These are phyloP conservation scores for Neovahlkampfia damariscottae DNA, from an alignment of 78 protist species.

Conservation along the genomic window DNA sequence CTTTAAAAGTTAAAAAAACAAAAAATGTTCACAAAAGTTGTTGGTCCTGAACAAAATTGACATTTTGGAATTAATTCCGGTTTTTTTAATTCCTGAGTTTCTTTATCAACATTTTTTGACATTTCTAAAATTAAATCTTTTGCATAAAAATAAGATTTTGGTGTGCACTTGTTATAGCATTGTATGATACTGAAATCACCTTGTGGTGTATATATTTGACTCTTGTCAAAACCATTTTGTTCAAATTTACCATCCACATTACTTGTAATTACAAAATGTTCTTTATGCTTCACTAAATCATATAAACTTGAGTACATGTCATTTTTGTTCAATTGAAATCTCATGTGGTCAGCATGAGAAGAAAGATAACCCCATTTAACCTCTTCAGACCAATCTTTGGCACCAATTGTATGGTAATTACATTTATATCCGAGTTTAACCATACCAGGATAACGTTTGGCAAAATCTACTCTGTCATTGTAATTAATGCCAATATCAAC, in stretches of 20 bases:
- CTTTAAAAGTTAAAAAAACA: conserved; percentile 16
- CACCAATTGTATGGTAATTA: conserved; percentile 25
- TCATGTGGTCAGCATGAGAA: conserved; percentile 1
- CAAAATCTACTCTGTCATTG: conserved; percentile 4
- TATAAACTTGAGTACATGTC: background rate
- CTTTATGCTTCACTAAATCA: background rate
- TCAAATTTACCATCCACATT: conserved; percentile 35
- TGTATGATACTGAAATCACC: conserved; percentile 16
- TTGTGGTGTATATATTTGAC: conserved; percentile 12
- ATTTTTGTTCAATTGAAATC: conserved; percentile 15
- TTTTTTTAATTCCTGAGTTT: conserved; percentile 4
- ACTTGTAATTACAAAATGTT: conserved; percentile 13
- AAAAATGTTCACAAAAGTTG: conserved; percentile 24
- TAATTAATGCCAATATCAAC: conserved; percentile 27
- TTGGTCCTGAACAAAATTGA: conserved; percentile 16
- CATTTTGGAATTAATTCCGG: background rate
- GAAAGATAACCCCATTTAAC: conserved; percentile 23
- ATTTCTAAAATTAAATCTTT: background rate
- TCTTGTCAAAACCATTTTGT: conserved; percentile 16
- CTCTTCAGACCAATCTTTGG: background rate
- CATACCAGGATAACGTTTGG: conserved; percentile 19
- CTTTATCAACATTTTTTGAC: conserved; percentile 1
- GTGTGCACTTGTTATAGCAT: conserved; percentile 16
- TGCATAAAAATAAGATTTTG: background rate
- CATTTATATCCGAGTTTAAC: background rate